A percentile compares a stretch with the other conserved stretches of the same genome.
These are phyloP conservation scores for Entonaema liquescens DNA, from an alignment of 495 filamentous ascomycete species.

Conservation along the genomic window DNA sequence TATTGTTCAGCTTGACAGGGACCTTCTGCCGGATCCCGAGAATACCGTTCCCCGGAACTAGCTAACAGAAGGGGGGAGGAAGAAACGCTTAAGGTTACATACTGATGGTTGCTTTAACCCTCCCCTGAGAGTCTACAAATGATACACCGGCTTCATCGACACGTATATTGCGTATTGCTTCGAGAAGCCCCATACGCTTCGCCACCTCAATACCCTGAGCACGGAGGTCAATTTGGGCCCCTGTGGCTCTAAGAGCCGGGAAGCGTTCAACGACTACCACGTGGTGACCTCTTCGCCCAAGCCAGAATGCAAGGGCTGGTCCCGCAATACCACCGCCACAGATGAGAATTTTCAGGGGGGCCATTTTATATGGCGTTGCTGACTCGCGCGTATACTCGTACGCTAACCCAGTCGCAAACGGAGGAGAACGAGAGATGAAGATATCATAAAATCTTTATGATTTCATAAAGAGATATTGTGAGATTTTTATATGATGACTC, in stretches of 20 bases:
- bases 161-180: slow-evolving; percentile 49
- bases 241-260: slow-evolving; percentile 52
- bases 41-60: neutral
- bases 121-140: slow-evolving; percentile 52
- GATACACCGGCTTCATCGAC: slow-evolving; percentile 56
- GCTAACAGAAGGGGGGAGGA: neutral
- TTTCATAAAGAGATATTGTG: neutral
- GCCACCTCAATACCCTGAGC: slow-evolving; percentile 58
- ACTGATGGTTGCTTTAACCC: slow-evolving; percentile 49
- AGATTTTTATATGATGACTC: neutral
- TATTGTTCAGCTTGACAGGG: neutral
- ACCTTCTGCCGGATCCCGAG: neutral
- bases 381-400: neutral
- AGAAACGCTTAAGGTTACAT: neutral
- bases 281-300: slow-evolving; percentile 57
- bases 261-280: slow-evolving; percentile 65
- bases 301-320: slow-evolving; percentile 61
- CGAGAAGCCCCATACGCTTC: slow-evolving; percentile 61
- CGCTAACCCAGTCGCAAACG: neutral
- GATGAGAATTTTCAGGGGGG: slow-evolving; percentile 45
- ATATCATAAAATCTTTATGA: neutral
- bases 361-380: slow-evolving; percentile 12
- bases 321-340: slow-evolving; percentile 51
- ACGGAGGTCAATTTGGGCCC: slow-evolving; percentile 65
- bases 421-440: neutral